A percentile compares a stretch with the other conserved stretches of the same genome.
phyloP scores from a whole-genome alignment of 2,329 filamentous ascomycete species.

The Penicillium expansum region DNA sequence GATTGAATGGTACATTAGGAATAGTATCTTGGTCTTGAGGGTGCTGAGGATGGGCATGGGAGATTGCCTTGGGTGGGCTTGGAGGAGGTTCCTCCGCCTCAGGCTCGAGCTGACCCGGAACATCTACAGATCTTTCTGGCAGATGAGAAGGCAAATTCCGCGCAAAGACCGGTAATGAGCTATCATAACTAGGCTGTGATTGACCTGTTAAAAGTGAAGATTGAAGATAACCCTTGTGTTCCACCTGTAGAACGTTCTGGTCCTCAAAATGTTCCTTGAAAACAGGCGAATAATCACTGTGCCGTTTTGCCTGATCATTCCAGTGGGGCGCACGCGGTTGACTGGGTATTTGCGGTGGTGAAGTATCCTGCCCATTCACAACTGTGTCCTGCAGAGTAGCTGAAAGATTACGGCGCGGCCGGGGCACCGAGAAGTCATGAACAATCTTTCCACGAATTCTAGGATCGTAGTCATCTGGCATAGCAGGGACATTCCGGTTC shows the following conservation, averaged over 20 bases:
- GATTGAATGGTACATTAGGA: slow-evolving; percentile 29
- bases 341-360: slow-evolving; percentile 9
- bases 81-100: slow-evolving; percentile 6
- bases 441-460: slow-evolving; percentile 62
- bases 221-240: slow-evolving; percentile 45
- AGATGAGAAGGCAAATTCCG: slow-evolving; percentile 41
- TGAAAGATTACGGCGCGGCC: slow-evolving; percentile 44
- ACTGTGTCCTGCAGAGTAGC: slow-evolving; percentile 18
- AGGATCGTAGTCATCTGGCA: slow-evolving; percentile 62
- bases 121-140: slow-evolving; percentile 24
- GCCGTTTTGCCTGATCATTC: slow-evolving; percentile 32
- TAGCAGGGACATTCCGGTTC: slow-evolving; percentile 49
- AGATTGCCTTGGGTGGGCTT: slow-evolving; percentile 3
- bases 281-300: slow-evolving; percentile 53
- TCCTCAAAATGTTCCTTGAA: slow-evolving; percentile 62
- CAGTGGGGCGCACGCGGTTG: slow-evolving; percentile 16
- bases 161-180: slow-evolving; percentile 45
- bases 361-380: slow-evolving; percentile 16
- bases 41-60: slow-evolving; percentile 12
- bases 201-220: slow-evolving; percentile 37
- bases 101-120: slow-evolving; percentile 7
- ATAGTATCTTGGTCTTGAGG: slow-evolving; percentile 33
- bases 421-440: slow-evolving; percentile 64
- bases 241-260: slow-evolving; percentile 38
- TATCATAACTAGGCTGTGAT: slow-evolving; percentile 28